phyloP scores from a whole-genome alignment of 2,329 filamentous ascomycete species.

The Zymoseptoria ardabiliae region DNA sequence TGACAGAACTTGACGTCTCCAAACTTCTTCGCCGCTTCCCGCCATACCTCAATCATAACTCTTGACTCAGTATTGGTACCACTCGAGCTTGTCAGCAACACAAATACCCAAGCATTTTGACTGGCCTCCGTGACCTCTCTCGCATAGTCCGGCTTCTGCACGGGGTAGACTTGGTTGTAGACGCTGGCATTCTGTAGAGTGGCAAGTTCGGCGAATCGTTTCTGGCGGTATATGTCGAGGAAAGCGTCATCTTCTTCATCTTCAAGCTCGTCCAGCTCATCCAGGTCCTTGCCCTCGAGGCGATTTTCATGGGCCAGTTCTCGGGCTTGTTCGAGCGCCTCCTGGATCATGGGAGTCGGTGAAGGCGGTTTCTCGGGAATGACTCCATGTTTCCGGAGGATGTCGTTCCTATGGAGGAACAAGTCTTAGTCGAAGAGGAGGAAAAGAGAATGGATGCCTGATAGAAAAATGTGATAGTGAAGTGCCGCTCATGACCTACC shows the following conservation, averaged over 20 bases:
- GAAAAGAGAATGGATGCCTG: background rate
- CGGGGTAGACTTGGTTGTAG: conserved; percentile 84
- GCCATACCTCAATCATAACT: conserved; percentile 77
- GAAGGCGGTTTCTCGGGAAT: conserved; percentile 98
- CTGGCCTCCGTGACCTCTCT: conserved; percentile 89
- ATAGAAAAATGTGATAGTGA: conserved; percentile 8
- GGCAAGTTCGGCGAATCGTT: conserved; percentile 76
- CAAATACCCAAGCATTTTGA: conserved; percentile 57
- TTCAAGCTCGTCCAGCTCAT: conserved; percentile 88
- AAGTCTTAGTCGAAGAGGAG: conserved; percentile 5
- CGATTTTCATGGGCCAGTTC: conserved; percentile 83
- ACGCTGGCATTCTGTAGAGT: conserved; percentile 67
- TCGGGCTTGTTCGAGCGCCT: conserved; percentile 79
- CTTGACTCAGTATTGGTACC: conserved; percentile 80
- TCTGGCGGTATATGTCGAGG: conserved; percentile 76
- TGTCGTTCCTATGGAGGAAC: conserved; percentile 71
- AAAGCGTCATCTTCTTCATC: conserved; percentile 94
- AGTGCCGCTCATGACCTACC: conserved; percentile 47
- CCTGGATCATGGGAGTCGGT: conserved; percentile 91
- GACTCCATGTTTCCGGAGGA: conserved; percentile 89
- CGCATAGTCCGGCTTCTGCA: conserved; percentile 90
- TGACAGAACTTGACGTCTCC: conserved; percentile 97
- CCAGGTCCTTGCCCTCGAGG: conserved; percentile 86
- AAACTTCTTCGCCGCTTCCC: conserved; percentile 73
- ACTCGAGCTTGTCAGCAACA: conserved; percentile 71